Base-by-base conservation (phyloP, 2,329 filamentous ascomycete genomes). In the Cordyceps farinosa region DNA sequence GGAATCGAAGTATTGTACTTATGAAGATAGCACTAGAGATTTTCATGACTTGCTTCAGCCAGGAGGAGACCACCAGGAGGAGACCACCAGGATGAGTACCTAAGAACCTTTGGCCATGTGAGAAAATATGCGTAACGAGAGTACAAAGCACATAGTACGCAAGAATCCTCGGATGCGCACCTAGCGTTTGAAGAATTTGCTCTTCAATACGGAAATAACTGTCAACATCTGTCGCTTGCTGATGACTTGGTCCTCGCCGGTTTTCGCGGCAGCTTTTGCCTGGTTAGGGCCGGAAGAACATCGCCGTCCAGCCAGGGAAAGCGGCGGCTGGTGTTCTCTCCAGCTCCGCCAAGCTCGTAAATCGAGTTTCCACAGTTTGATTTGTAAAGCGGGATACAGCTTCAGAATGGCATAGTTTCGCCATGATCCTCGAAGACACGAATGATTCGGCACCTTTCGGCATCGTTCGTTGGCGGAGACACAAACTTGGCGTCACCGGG, bases 11-110 rank as follows among this genome's bases (percentile, higher is more conserved):
- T 36, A 40, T 51, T 59, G 36, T 66, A 50, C 15, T 61, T 15
- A 40, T 68, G 56, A 27, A 67, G 60, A 54, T 62, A 67, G 13
- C 22, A 3, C 53, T 68, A 64, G 13, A 69, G 65, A 44, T 64
- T 67, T 9, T 66, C 64, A n/a, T 67, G 63, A 40, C 63, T 68
- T 9, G 67, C 65, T 50, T 67, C 65, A 50, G 30, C 65, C 29
- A 69, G 56, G 42, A 66, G 62, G 27, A 69, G 54, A 22, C 65
- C 66, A 34, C 9, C 40, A 22, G 57, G 57, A 40, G 62, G 27
- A 69, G 54, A 22, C 65, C 66, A 34, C 9, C 40, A 22, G 57
- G 57, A 40, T 60, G 57, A 30, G n/a, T 34, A 13, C 57, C 57
- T 60, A 60, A 4, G 27, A 60, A 60, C 13, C 36, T 60, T 50